These are phyloP conservation scores for Cokeromyces recurvatus DNA, from an alignment of 371 early-diverging fungal genomes.

Conservation along the genomic window DNA sequence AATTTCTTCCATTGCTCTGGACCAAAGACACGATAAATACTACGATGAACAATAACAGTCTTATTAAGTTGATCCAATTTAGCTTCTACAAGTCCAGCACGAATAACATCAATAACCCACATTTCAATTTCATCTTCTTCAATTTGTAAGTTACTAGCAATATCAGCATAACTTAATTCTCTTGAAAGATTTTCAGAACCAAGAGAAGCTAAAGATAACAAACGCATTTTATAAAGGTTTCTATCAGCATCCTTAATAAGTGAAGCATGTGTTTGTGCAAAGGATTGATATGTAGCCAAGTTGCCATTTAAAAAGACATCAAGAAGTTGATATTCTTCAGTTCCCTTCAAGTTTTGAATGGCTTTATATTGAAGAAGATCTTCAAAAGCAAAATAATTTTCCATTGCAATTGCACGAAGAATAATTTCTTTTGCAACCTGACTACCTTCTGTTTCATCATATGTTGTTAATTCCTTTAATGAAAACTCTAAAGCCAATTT, in stretches of 20 bases:
- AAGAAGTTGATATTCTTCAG: constrained; percentile 61
- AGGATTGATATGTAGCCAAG: constrained; percentile 62
- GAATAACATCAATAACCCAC: constrained; percentile 92
- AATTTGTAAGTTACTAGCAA: constrained; percentile 74
- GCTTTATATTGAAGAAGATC: constrained; percentile 67
- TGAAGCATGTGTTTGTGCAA: constrained; percentile 45
- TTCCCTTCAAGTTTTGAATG: constrained; percentile 67
- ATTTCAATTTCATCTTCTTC: constrained; percentile 82
- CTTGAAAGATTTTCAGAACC: constrained; percentile 70
- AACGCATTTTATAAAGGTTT: constrained; percentile 76
- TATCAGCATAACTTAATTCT: constrained; percentile 67
- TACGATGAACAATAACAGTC: constrained; percentile 70
- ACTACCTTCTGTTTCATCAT: constrained; percentile 32
- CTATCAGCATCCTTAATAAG: constrained; percentile 58
- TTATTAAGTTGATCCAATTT: constrained; percentile 89
- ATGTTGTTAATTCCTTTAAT: constrained; percentile 63
- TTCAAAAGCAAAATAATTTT: constrained; percentile 80
- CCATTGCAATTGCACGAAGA: constrained; percentile 63
- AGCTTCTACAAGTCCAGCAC: constrained; percentile 90
- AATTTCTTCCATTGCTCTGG: constrained; percentile 78
- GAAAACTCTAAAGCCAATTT: constrained; percentile 60
- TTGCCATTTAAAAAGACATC: constrained; percentile 73
- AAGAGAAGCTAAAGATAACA: constrained; percentile 79
- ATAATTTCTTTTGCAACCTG: constrained; percentile 53
- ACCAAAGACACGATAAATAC: constrained; percentile 84